Evolutionary conservation across 2,329 filamentous ascomycete species (phyloP).

Genomic region (Fusarium longipes): DNA sequence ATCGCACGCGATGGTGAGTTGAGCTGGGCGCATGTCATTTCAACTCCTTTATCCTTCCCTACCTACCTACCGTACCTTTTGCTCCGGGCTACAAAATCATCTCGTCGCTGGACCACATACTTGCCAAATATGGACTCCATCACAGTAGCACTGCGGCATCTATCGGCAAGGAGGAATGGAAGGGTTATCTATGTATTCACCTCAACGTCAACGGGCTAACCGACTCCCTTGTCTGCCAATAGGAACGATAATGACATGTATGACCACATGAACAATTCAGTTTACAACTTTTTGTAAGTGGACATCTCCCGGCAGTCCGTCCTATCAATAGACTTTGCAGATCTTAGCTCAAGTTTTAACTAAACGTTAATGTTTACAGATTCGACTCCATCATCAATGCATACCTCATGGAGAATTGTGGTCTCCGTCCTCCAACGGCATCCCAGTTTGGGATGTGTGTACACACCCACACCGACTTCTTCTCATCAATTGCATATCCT

Average conservation of each 20-base stretch:
- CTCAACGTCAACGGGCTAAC: conserved; percentile 27
- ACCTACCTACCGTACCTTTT: not conserved
- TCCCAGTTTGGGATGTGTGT: conserved; percentile 85
- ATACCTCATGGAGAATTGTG: conserved; percentile 84
- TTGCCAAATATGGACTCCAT: conserved; percentile 18
- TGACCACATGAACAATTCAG: conserved; percentile 89
- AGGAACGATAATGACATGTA: conserved; percentile 98
- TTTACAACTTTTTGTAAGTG: conserved; percentile 80
- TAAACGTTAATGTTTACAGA: conserved; percentile 51
- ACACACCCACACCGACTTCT: conserved; percentile 86
- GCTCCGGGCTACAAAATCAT: not conserved
- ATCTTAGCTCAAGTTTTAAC: conserved; percentile 1
- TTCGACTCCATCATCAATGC: conserved; percentile 93
- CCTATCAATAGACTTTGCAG: not conserved
- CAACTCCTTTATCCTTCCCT: not conserved
- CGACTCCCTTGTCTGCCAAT: conserved; percentile 17
- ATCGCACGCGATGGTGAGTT: conserved; percentile 84
- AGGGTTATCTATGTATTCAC: not conserved
- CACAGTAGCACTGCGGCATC: conserved; percentile 9
- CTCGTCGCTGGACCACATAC: not conserved
- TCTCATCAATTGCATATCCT: conserved; percentile 84
- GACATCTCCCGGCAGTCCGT: not conserved
- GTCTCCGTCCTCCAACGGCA: conserved; percentile 75
- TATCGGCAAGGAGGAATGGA: conserved; percentile 11
- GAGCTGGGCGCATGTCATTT: not conserved